Evolutionary conservation across 306 rosid species (phyloP), one percentile per base, ranked within the genome.

Genomic region (Fragaria iinumae): DNA sequence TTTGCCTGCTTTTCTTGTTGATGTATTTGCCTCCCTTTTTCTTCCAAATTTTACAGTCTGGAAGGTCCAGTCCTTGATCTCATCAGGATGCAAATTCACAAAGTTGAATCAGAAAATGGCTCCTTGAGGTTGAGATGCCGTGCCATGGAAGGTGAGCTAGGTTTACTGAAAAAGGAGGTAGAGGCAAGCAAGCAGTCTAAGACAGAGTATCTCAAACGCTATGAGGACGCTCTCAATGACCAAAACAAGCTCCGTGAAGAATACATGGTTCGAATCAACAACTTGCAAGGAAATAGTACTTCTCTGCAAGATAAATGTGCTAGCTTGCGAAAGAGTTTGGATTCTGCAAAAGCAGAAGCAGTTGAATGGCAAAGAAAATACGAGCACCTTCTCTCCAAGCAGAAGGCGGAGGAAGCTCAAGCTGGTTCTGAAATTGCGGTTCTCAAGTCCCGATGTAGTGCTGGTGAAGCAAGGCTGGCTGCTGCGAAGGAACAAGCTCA

Each of bases 381-480:
- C 63, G 98, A 92, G 72, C 93, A 84, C 57, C 84, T 86, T 76
- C 59, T 86, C 50, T 83, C 89, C 20, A 92, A 84, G 88, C 89
- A 88, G 82, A 92, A 85, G 80, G 96, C 97, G 48, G 98, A 88
- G 89, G 98, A 86, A 86, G 88, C 85, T 74, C 98, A 91, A 80
- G 82, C 93, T 39, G 83, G 86, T 82, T 96, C 97, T 57, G 94
- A 89, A 86, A 90, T 96, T 77, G 87, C 96, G 56, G 77, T 88
- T 75, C 89, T 96, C 77, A 92, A 86, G 89, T 96, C 99, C 20
- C 83, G 93, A 36, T 85, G 89, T 74, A 80, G 90, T 86, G 96
- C 98, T 74, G 93, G 96, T 68, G 98, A 96, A 80, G 98, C 99
- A 78, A 88, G 96, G 86, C 79, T 92, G 62, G 93, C 96, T 53